Conservation (phyloP, 2,329 filamentous ascomycete species). For the Fusarium paranaense region DNA sequence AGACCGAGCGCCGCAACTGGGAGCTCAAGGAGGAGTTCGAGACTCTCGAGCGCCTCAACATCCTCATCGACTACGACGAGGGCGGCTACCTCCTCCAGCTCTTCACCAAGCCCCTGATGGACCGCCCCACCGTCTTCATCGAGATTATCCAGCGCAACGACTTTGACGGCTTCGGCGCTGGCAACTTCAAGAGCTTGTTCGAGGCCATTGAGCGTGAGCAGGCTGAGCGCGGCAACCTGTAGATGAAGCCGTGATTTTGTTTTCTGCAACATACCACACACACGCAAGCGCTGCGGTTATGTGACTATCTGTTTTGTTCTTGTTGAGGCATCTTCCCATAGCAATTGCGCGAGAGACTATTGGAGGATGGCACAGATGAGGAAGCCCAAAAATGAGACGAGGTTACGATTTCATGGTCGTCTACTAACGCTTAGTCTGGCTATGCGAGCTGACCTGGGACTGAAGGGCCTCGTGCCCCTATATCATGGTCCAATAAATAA, state of each 20-base stretch:
- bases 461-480: constrained; percentile 4
- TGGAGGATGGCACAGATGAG: background rate
- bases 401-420: constrained; percentile 18
- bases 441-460: constrained; percentile 7
- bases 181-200: constrained; percentile 95
- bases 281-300: background rate
- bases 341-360: background rate
- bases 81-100: constrained; percentile 83
- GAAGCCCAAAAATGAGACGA: constrained; percentile 20
- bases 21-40: constrained; percentile 84
- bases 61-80: constrained; percentile 96
- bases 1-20: constrained; percentile 70
- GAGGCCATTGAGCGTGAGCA: constrained; percentile 97
- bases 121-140: constrained; percentile 93
- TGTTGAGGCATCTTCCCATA: background rate
- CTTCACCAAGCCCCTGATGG: constrained; percentile 90
- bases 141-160: constrained; percentile 95
- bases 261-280: background rate
- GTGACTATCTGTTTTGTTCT: background rate
- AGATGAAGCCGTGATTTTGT: constrained; percentile 31
- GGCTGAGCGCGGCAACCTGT: constrained; percentile 85
- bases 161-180: constrained; percentile 92
- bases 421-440: constrained; percentile 13
- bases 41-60: constrained; percentile 80
- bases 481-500: constrained; percentile 6